These are phyloP conservation scores for Globisporangium carolinianum DNA, from an alignment of 352 stramenopile species.

Conservation along the genomic window DNA sequence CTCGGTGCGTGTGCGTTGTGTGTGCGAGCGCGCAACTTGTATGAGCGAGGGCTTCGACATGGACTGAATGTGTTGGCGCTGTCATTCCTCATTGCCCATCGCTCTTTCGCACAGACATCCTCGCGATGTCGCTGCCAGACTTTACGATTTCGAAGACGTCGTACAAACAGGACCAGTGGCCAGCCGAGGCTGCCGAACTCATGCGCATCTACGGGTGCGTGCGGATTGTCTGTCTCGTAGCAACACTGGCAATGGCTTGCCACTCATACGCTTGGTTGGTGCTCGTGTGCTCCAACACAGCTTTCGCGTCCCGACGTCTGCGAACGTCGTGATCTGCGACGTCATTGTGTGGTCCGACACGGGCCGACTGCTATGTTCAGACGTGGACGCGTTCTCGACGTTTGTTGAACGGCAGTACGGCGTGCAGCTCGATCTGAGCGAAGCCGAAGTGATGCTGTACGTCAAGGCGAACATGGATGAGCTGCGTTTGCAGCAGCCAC, in stretches of 20 bases:
- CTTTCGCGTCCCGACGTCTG: conserved; percentile 31
- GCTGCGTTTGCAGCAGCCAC: conserved; percentile 23
- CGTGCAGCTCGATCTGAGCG: conserved; percentile 54
- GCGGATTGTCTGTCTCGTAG: not conserved
- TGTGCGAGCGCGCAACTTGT: not conserved
- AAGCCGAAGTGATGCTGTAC: conserved; percentile 55
- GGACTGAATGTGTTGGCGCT: too few relatives aligned
- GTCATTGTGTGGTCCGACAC: conserved; percentile 68
- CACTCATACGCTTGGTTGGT: not conserved
- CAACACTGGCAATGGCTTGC: not conserved
- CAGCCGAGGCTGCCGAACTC: conserved; percentile 33
- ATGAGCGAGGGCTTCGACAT: too few relatives aligned
- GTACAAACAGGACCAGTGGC: conserved; percentile 37
- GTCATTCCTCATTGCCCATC: too few relatives aligned
- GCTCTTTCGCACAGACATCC: conserved; percentile 31
- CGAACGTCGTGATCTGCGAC: conserved; percentile 45
- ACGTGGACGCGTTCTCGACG: conserved; percentile 59
- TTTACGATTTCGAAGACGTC: conserved; percentile 48
- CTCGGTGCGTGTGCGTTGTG: conserved; percentile 26
- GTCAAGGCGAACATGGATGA: conserved; percentile 71
- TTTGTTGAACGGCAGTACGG: conserved; percentile 56
- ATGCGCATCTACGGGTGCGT: conserved; percentile 40
- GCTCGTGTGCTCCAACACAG: conserved; percentile 4
- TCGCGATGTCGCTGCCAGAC: conserved; percentile 40
- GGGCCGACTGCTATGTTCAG: conserved; percentile 43